Evolutionary conservation across 306 rosid genomes (phyloP).

Genomic region (Quercus agrifolia): DNA sequence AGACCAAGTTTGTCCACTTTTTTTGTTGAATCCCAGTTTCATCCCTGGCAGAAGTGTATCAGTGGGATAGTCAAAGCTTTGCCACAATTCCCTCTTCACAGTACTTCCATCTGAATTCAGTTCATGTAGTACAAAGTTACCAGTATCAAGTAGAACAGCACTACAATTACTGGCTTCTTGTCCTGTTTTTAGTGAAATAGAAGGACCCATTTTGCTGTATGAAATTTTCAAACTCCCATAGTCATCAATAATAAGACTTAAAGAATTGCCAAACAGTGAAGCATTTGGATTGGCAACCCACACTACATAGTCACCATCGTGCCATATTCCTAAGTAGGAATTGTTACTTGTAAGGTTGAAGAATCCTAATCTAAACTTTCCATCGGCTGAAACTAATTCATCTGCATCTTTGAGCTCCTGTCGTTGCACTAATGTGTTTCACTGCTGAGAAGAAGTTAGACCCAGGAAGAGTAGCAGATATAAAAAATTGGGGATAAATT

Average conservation of each 20-base stretch:
- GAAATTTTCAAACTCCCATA: conserved; percentile 22
- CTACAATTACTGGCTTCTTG: conserved; percentile 1
- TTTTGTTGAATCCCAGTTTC: conserved; percentile 22
- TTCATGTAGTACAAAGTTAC: conserved; percentile 22
- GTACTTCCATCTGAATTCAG: conserved; percentile 15
- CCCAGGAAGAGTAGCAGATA: too few relatives aligned
- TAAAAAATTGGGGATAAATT: too few relatives aligned
- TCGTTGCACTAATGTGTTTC: conserved; percentile 9
- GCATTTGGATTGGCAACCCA: conserved; percentile 30
- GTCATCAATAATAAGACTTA: conserved; percentile 11
- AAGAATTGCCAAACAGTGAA: conserved; percentile 6
- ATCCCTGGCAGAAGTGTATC: conserved; percentile 25
- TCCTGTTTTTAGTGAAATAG: conserved; percentile 2
- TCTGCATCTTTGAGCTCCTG: conserved; percentile 20
- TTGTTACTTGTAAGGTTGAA: background rate
- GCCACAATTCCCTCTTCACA: conserved; percentile 16
- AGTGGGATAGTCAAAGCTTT: conserved; percentile 30
- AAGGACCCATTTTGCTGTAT: background rate
- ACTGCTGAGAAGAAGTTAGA: too few relatives aligned
- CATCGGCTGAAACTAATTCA: conserved; percentile 10
- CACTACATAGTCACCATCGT: background rate
- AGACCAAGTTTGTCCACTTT: conserved; percentile 9
- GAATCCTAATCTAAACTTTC: conserved; percentile 24
- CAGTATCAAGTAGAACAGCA: conserved; percentile 13
- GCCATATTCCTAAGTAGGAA: conserved; percentile 17